phyloP scores from a whole-genome alignment of 1,284 basidiomycete genomes.

The Cryptococcus maquisensis region DNA sequence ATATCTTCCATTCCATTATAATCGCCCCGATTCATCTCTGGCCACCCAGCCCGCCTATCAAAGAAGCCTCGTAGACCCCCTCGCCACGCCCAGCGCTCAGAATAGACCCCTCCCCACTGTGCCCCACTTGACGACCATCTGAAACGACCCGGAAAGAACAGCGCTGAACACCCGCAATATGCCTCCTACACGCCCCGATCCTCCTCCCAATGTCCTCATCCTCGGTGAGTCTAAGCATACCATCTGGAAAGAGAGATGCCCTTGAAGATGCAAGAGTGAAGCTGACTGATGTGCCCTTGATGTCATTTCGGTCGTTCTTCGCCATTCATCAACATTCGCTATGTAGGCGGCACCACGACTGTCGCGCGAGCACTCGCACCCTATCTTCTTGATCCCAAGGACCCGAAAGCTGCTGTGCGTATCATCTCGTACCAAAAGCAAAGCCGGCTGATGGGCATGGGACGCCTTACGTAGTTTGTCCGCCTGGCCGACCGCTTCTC shows the following conservation, averaged over 20 bases:
- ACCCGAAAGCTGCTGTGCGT: constrained; percentile 16
- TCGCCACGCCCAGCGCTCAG: too few relatives aligned
- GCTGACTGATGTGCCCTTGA: not conserved
- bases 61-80: too few relatives aligned
- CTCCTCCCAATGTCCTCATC: constrained; percentile 57
- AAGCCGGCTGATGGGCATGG: not conserved
- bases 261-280: not conserved
- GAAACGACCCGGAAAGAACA: too few relatives aligned
- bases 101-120: too few relatives aligned
- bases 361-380: constrained; percentile 27
- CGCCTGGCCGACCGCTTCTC: constrained; percentile 79
- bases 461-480: constrained; percentile 63
- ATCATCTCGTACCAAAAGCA: not conserved
- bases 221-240: constrained; percentile 58
- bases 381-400: constrained; percentile 26
- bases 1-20: too few relatives aligned
- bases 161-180: too few relatives aligned
- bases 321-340: constrained; percentile 1
- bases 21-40: too few relatives aligned
- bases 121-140: too few relatives aligned
- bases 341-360: constrained; percentile 38
- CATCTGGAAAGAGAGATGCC: not conserved
- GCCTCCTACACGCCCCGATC: too few relatives aligned
- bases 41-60: too few relatives aligned
- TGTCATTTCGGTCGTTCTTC: constrained; percentile 7